phyloP scores from a whole-genome alignment of 1,284 basidiomycete species.

The Afroboletus lepidellus region DNA sequence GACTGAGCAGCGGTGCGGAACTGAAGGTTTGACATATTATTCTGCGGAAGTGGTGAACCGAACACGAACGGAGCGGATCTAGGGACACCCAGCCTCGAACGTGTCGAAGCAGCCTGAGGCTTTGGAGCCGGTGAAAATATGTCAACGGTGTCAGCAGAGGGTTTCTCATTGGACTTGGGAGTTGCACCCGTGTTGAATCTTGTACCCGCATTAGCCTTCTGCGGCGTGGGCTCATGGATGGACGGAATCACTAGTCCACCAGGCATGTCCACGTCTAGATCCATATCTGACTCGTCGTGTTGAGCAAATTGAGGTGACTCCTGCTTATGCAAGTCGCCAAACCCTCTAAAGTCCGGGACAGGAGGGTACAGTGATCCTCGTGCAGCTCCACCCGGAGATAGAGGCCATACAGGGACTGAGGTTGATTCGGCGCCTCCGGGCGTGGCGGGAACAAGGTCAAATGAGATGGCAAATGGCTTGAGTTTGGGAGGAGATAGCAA shows the following conservation, averaged over 20 bases:
- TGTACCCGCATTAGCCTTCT: slow-evolving; percentile 8
- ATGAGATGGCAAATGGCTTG: slow-evolving; percentile 59
- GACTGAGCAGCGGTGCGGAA: slow-evolving; percentile 61
- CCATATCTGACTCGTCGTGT: slow-evolving; percentile 30
- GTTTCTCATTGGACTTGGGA: slow-evolving; percentile 32
- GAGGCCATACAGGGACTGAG: slow-evolving; percentile 42
- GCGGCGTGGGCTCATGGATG: slow-evolving; percentile 19
- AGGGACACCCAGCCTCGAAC: slow-evolving; percentile 27
- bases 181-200: slow-evolving; percentile 27
- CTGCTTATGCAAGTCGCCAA: slow-evolving; percentile 15
- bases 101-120: slow-evolving; percentile 16
- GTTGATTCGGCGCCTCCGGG: slow-evolving; percentile 39
- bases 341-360: slow-evolving; percentile 46
- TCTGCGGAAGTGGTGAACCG: slow-evolving; percentile 64
- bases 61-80: slow-evolving; percentile 59
- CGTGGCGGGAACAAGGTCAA: slow-evolving; percentile 62
- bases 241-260: slow-evolving; percentile 30
- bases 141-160: slow-evolving; percentile 30
- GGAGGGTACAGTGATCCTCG: slow-evolving; percentile 48
- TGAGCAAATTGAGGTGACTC: slow-evolving; percentile 15
- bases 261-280: slow-evolving; percentile 35
- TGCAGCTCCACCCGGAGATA: slow-evolving; percentile 36
- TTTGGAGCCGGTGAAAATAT: slow-evolving; percentile 39
- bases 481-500: slow-evolving; percentile 56
- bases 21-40: slow-evolving; percentile 57